Conservation (phyloP, 768 basidiomycete species). For the Kwoniella dendrophila region DNA sequence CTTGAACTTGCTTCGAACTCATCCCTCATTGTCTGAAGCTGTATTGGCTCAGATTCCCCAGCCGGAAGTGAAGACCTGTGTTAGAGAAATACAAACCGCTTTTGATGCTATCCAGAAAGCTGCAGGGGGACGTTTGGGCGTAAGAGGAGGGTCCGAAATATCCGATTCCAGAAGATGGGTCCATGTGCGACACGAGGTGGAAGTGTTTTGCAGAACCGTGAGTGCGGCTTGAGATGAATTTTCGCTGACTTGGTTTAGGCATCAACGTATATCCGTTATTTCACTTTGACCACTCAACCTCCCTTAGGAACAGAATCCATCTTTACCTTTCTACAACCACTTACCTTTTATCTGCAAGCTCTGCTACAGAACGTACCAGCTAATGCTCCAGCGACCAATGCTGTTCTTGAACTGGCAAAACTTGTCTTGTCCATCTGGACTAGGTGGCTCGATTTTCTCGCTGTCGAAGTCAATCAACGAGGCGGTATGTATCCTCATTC, state of each 20-base stretch:
- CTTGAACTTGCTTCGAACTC: constrained; percentile 25
- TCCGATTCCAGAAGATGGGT: constrained; percentile 11
- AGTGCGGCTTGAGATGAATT: constrained; percentile 20
- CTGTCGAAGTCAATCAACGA: constrained; percentile 41
- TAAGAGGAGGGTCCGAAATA: background rate
- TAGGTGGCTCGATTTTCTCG: constrained; percentile 29
- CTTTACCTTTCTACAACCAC: constrained; percentile 30
- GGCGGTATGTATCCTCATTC: constrained; percentile 48
- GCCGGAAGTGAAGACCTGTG: constrained; percentile 37
- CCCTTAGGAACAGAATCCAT: constrained; percentile 19
- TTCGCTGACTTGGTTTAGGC: constrained; percentile 27
- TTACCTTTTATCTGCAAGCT: constrained; percentile 24
- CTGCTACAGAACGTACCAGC: constrained; percentile 30
- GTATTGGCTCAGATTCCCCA: constrained; percentile 37
- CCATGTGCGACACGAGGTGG: constrained; percentile 27
- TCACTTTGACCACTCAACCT: constrained; percentile 9
- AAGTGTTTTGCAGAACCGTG: constrained; percentile 34
- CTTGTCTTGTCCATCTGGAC: constrained; percentile 30
- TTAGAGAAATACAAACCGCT: constrained; percentile 20
- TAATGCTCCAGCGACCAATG: constrained; percentile 18
- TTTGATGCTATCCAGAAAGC: constrained; percentile 27
- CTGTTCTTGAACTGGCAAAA: constrained; percentile 36
- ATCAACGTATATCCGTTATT: constrained; percentile 40
- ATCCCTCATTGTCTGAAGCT: constrained; percentile 28
- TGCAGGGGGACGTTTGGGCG: constrained; percentile 5